A percentile compares a stretch with the other conserved stretches of the same genome.
phyloP scores from a whole-genome alignment of 306 rosid species.

The Prunus mume region DNA sequence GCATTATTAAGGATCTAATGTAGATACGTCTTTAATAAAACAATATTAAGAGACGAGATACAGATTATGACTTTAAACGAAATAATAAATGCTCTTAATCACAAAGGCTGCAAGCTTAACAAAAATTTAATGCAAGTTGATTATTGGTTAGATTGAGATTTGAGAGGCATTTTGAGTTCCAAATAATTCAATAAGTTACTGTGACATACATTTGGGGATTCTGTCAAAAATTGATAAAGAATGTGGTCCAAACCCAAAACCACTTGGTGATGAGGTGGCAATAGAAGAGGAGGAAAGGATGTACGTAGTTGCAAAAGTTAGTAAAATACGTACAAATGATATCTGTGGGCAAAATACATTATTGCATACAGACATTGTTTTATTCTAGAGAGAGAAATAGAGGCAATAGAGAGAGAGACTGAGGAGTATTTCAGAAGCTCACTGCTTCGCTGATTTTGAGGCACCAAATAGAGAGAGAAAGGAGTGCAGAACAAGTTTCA shows the following conservation, averaged over 20 bases:
- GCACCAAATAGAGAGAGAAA: constrained; percentile 40
- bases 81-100: neutral
- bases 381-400: neutral
- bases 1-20: neutral
- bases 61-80: accelerated
- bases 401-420: constrained; percentile 7
- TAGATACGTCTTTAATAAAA: neutral
- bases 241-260: constrained; percentile 5
- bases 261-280: constrained; percentile 6
- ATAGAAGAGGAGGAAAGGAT: neutral
- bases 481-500: constrained; percentile 64
- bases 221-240: neutral
- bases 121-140: neutral
- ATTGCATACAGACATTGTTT: constrained; percentile 11
- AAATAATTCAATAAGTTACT: neutral
- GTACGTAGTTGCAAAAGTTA: constrained; percentile 6
- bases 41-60: neutral
- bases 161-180: neutral
- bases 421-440: constrained; percentile 83
- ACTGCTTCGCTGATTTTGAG: constrained; percentile 94
- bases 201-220: neutral
- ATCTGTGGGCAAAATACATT: constrained; percentile 52
- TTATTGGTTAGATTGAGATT: neutral
- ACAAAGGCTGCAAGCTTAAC: neutral
- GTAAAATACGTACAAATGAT: constrained; percentile 22